phyloP scores from a whole-genome alignment of 352 stramenopile species.

The Phytophthora pisi region DNA sequence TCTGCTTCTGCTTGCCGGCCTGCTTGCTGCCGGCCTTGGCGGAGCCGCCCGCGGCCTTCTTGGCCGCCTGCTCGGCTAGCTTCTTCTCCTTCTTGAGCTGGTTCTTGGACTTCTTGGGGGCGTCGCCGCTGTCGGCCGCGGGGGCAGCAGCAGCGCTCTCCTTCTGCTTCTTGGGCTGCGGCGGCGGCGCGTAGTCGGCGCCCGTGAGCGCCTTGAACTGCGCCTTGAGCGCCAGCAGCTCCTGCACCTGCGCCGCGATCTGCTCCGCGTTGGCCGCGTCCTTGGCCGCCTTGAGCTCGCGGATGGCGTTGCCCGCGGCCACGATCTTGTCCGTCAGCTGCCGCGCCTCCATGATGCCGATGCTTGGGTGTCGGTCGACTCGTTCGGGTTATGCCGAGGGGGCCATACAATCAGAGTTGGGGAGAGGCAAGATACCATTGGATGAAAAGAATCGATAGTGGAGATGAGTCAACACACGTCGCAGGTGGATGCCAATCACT shows the following conservation, averaged over 20 bases:
- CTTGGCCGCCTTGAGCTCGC: slow-evolving; percentile 81
- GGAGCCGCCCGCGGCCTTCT: slow-evolving; percentile 41
- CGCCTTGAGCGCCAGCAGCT: slow-evolving; percentile 75
- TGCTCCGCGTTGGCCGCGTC: slow-evolving; percentile 52
- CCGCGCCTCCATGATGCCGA: slow-evolving; percentile 30
- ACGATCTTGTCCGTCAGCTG: slow-evolving; percentile 68
- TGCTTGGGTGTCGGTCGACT: neutral
- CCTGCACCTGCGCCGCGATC: slow-evolving; percentile 53
- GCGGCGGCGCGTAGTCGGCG: slow-evolving; percentile 62
- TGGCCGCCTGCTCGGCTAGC: slow-evolving; percentile 66
- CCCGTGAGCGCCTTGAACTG: slow-evolving; percentile 84
- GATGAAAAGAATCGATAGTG: slow-evolving; percentile 26
- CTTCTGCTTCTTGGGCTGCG: slow-evolving; percentile 46
- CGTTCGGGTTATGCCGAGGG: neutral
- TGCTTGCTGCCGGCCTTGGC: slow-evolving; percentile 34
- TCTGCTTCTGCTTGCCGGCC: slow-evolving; percentile 44
- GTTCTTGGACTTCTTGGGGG: slow-evolving; percentile 76
- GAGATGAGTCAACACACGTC: slow-evolving; percentile 14
- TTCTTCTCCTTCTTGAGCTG: slow-evolving; percentile 92
- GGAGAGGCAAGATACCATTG: slow-evolving; percentile 21
- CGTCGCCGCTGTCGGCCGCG: slow-evolving; percentile 24
- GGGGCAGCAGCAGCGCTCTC: slow-evolving; percentile 19
- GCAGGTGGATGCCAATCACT: slow-evolving; percentile 2
- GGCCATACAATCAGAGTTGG: slow-evolving; percentile 19
- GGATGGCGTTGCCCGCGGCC: slow-evolving; percentile 77